Base-by-base conservation (phyloP, 139 green algal genomes). In the Klebsormidium nitens region DNA sequence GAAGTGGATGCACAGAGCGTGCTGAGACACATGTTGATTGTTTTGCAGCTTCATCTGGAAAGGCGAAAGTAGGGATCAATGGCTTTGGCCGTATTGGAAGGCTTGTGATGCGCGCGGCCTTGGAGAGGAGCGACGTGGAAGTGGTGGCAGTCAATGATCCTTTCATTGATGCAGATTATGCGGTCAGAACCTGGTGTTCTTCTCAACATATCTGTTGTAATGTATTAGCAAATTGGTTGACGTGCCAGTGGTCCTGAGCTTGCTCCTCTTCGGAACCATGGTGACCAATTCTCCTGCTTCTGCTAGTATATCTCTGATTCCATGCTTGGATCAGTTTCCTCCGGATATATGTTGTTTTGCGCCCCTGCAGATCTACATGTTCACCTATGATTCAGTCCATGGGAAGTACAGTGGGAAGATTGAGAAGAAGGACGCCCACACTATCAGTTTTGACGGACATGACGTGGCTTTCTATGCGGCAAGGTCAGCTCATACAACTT, bases 81-180 rank as follows among this genome's bases (percentile, higher is more conserved):
- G 69, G 69, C 35, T 76, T 76, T 29, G 70, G 70, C 36, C 62
- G 70, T 19, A 77, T 77, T n/a, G 70, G 70, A 23, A 37, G 70
- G 31, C 52, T 77, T 58, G 70, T 77, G n/a, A 23, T 74, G n/a
- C 31, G 70, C 26, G 36, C 26, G 28, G 52, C 70, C 36, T 39
- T 74, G 19, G 39, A 39, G 17, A 66, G 48, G 32, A 23, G 68
- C 28, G 70, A 64, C 39, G 63, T 77, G 28, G 68, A 76, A 35
- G 47, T 76, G 39, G 59, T 74, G 6, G 68, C 44, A 36, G 42
- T 76, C 59, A 76, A 76, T 44, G 68, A 76, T 35, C 68, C 68
- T 59, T 76, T 76, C 59, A 74, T 76, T 70, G 68, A 76, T 47
- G 36, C 68, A 14, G 73, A 50, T 26, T 77, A 77, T 62, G 75